Evolutionary conservation across 306 rosid species (phyloP).

Genomic region (Castanea mollissima): DNA sequence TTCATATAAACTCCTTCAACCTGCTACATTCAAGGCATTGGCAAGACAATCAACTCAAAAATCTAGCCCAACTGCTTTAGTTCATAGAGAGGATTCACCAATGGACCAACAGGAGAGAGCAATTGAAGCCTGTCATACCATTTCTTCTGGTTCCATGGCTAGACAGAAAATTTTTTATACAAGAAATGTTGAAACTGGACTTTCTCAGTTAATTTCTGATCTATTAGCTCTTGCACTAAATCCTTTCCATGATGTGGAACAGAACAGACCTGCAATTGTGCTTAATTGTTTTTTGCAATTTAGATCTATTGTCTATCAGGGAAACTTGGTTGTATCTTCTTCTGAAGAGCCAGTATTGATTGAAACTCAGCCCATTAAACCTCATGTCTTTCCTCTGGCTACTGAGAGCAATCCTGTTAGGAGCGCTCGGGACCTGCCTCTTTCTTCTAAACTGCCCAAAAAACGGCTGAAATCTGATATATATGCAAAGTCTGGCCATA

Average conservation of each 20-base stretch:
- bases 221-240: slow-evolving; percentile 14
- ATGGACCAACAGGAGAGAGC: background rate
- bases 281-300: background rate
- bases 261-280: background rate
- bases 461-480: background rate
- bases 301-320: background rate
- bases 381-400: background rate
- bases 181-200: background rate
- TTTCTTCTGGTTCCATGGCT: background rate
- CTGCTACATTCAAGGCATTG: background rate
- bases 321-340: background rate
- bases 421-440: background rate
- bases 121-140: background rate
- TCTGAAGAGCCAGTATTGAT: background rate
- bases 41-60: background rate
- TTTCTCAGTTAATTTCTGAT: background rate
- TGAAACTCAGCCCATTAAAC: background rate
- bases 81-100: background rate
- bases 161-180: background rate
- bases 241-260: slow-evolving; percentile 1
- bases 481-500: background rate
- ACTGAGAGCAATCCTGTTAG: background rate
- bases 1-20: background rate
- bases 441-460: background rate
- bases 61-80: background rate